Conservation (phyloP, 1,139 yeast genomes). For the Magnusiomyces suaveolens region DNA sequence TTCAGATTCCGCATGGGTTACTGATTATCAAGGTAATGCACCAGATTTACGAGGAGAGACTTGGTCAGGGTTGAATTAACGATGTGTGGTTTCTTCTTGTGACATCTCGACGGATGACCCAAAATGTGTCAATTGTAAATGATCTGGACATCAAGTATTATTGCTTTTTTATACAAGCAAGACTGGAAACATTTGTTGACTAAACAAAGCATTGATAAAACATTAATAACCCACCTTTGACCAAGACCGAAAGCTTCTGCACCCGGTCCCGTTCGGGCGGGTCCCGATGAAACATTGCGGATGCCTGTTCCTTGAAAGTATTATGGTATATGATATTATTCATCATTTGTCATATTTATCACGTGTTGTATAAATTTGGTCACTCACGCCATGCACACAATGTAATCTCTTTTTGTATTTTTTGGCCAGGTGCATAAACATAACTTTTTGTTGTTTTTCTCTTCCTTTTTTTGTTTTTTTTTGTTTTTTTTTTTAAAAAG, state of each 20-base stretch:
- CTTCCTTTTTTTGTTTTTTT: not conserved
- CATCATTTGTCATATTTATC: too few species aligned
- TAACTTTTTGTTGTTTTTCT: too few species aligned
- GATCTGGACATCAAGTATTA: too few species aligned
- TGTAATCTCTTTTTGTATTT: not conserved
- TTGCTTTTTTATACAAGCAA: too few species aligned
- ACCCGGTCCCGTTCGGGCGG: not conserved
- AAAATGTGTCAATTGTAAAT: too few species aligned
- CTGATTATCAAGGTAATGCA: not conserved
- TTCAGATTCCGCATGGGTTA: not conserved
- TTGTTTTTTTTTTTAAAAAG: too few species aligned
- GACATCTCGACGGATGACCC: too few species aligned
- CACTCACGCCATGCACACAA: not conserved
- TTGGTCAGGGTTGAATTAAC: not conserved
- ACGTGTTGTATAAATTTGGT: too few species aligned
- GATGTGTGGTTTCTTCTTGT: not conserved
- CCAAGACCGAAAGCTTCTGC: not conserved
- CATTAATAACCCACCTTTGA: not conserved
- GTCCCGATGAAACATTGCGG: not conserved
- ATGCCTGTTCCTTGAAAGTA: not conserved
- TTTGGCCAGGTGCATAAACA: not conserved
- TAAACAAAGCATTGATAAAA: not conserved
- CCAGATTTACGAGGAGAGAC: not conserved
- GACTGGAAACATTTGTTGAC: too few species aligned
- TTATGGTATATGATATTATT: too few species aligned